Percentiles rank a stretch among this genome's conserved stretches.
phyloP scores from a whole-genome alignment of 2,329 filamentous ascomycete genomes.

The Neonectria sp. region DNA sequence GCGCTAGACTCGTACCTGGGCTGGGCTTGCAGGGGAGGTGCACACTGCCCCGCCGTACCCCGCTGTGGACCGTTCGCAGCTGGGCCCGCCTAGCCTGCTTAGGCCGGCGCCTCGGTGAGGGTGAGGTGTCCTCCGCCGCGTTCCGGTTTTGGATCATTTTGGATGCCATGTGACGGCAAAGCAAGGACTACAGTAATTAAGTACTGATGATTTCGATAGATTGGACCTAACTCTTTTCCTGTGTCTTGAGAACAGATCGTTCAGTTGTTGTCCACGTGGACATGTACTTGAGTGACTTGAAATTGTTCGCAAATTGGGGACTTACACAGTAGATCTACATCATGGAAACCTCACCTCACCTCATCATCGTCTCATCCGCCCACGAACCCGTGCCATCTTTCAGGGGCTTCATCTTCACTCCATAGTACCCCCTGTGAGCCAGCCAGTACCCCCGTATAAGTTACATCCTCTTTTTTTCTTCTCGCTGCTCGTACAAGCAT shows the following conservation, averaged over 20 bases:
- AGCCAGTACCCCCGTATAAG: neutral
- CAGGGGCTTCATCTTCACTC: conserved; percentile 9
- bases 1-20: conserved; percentile 5
- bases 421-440: neutral
- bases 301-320: no score
- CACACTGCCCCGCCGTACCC: conserved; percentile 19
- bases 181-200: neutral
- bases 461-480: neutral
- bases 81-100: neutral
- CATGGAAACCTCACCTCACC: conserved; percentile 3
- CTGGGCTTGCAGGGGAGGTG: neutral
- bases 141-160: neutral
- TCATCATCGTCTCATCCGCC: conserved; percentile 11
- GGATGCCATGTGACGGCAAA: conserved; percentile 2
- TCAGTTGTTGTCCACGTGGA: neutral
- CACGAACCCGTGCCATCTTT: neutral
- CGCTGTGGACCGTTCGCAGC: conserved; percentile 21
- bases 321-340: neutral
- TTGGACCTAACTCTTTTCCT: neutral
- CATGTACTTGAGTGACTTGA: neutral
- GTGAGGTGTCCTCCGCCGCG: neutral
- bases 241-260: neutral
- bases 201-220: neutral
- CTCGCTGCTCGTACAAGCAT: neutral
- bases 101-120: neutral